A percentile compares a stretch with the other conserved stretches of the same genome.
These are phyloP conservation scores for Bonnemaisonia californica DNA, from an alignment of 31 red algal species.

Conservation along the genomic window DNA sequence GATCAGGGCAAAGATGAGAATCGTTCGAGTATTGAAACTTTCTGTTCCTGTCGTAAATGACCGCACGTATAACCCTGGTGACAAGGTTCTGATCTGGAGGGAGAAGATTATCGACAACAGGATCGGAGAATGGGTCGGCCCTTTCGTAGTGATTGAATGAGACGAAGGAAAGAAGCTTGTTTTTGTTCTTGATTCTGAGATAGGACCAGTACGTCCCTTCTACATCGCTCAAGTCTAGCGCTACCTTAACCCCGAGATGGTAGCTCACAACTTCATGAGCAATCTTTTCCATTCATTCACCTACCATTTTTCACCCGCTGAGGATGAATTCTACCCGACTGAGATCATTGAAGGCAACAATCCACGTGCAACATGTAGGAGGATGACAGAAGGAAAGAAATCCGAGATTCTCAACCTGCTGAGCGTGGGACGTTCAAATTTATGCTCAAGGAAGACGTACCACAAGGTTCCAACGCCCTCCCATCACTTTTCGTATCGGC, in stretches of 20 bases:
- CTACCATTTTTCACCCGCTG: no score
- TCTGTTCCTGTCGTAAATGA: neutral
- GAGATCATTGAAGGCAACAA: neutral
- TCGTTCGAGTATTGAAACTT: neutral
- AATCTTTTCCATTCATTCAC: no score
- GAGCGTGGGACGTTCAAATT: conserved; percentile 5
- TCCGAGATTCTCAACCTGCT: conserved; percentile 12
- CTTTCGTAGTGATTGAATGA: neutral
- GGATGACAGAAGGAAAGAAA: conserved; percentile 11
- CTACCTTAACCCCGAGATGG: neutral
- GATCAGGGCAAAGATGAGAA: neutral
- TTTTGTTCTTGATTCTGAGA: neutral
- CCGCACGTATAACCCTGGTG: neutral
- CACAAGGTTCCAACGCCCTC: neutral
- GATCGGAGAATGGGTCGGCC: conserved; percentile 6
- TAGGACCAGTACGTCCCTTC: neutral
- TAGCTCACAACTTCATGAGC: neutral
- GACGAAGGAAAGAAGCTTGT: neutral
- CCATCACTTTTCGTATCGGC: conserved; percentile 21
- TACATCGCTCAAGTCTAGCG: neutral
- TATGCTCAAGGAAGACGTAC: conserved; percentile 7
- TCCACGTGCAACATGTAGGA: neutral
- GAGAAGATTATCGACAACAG: conserved; percentile 11
- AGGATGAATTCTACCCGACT: neutral
- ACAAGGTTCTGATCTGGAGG: conserved; percentile 17